Base-by-base conservation (phyloP, 2,329 filamentous ascomycete genomes). In the Penicillium sp. region DNA sequence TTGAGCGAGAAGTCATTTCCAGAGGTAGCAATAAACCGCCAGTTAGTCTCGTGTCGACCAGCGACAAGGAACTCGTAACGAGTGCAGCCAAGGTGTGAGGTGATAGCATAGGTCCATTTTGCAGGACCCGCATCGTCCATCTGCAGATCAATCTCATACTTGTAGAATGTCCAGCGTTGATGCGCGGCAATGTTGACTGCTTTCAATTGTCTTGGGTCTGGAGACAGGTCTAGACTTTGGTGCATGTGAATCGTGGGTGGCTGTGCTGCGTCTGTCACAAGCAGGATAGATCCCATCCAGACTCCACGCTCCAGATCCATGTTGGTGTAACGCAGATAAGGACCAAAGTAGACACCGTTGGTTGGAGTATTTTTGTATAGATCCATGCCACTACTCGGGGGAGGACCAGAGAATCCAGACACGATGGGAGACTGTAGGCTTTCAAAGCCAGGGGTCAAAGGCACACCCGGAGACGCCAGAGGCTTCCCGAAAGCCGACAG, bases 21-120 rank as follows among this genome's bases (percentile, higher is more conserved):
- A 15, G 93, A 97, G 68, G 96, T 94, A 12, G 93, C 91, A 66
- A 97, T 89, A 73, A 97, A 97, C 25, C 93, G 88, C 94, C 94
- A 99, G 69, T 89, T 93, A 0, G 87, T 91, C 78, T 99, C 94
- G 64, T 91, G 81, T 58, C 91, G 88, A 7, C 93, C 93, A 21
- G 94, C 94, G 19, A 99, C 90, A 21, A 97, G 83, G 74, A 99
- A 99, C 70, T 99, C 94, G 74, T 97, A 99, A 27, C 94, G 86
- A n/a, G 94, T 97, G 77, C 94, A 99, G 35, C 94, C 94, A 21
- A 97, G 81, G 70, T 97, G 93, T 1, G 94, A 97, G 0, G 94
- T 99, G 51, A 99, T 93, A 1, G 94, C 94, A 71, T 99, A 99
- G 0, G 94, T 99, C 94, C 94, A 99, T 70, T 94, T 89, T 0